Conservation (phyloP, 1,139 yeast species). For the Kodamaea plutei region DNA sequence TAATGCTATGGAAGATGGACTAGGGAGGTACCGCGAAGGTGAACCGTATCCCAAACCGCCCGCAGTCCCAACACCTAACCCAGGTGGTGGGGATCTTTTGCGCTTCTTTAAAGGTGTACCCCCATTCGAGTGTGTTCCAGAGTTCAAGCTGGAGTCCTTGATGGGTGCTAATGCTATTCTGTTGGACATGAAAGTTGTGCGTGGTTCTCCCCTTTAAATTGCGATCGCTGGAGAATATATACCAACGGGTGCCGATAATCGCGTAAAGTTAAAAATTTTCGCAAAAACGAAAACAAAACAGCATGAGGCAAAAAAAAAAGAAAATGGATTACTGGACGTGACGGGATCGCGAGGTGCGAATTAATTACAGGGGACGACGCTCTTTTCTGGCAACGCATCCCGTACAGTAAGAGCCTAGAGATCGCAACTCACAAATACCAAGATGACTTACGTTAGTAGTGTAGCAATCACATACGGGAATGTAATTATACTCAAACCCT, state of each 20-base stretch:
- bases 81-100: constrained; percentile 8
- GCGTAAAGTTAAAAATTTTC: constrained; percentile 6
- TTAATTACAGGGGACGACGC: too few relatives aligned
- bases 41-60: background rate
- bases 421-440: too few relatives aligned
- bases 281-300: constrained; percentile 4
- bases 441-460: too few relatives aligned
- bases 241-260: constrained; percentile 2
- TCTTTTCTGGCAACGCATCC: too few relatives aligned
- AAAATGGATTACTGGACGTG: constrained; percentile 4
- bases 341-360: too few relatives aligned
- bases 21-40: constrained; percentile 4
- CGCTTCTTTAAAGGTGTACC: constrained; percentile 12
- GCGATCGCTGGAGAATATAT: constrained; percentile 1
- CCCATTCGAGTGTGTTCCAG: constrained; percentile 14
- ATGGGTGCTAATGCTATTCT: constrained; percentile 39
- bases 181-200: constrained; percentile 5
- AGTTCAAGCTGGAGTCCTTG: constrained; percentile 28
- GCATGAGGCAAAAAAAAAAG: too few relatives aligned
- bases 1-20: constrained; percentile 5
- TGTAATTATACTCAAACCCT: too few relatives aligned
- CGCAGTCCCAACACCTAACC: background rate
- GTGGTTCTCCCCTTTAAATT: too few relatives aligned
- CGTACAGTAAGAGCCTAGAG: too few relatives aligned
- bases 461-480: too few relatives aligned